Evolutionary conservation across 176 grass and related monocot species (phyloP).

Genomic region (Hsuehochloa calcarea): DNA sequence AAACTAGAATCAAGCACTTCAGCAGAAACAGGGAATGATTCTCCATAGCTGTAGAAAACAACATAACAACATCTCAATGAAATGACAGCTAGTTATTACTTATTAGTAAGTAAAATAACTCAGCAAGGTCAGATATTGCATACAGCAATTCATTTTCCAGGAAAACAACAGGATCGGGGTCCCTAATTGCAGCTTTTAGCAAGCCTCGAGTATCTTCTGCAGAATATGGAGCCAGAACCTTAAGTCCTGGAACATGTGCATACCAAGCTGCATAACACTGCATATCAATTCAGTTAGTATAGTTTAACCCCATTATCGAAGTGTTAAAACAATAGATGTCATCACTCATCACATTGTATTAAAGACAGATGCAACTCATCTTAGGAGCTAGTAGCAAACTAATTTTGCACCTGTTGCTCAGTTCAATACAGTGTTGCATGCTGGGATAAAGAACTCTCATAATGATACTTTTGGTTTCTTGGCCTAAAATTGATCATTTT

Average conservation of each 20-base stretch:
- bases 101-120: conserved; percentile 5
- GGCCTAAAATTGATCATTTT: neutral
- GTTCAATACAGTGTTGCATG: neutral
- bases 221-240: conserved; percentile 84
- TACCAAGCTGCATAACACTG: conserved; percentile 99
- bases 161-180: conserved; percentile 94
- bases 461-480: neutral
- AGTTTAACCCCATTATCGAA: conserved; percentile 2
- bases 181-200: conserved; percentile 96
- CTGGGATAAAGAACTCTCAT: neutral
- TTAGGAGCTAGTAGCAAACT: neutral
- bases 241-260: conserved; percentile 89
- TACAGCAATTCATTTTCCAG: conserved; percentile 97
- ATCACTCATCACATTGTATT: neutral
- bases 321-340: neutral
- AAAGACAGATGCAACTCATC: neutral
- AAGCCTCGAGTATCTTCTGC: conserved; percentile 93
- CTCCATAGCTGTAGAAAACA: conserved; percentile 70
- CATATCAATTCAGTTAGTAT: conserved; percentile 28
- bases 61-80: conserved; percentile 23
- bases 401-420: neutral
- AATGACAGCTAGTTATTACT: neutral
- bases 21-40: conserved; percentile 86
- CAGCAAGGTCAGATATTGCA: conserved; percentile 29
- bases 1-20: conserved; percentile 99